These are phyloP conservation scores for Cladorrhinum sp. DNA, from an alignment of 2,329 filamentous ascomycete genomes.

Conservation along the genomic window DNA sequence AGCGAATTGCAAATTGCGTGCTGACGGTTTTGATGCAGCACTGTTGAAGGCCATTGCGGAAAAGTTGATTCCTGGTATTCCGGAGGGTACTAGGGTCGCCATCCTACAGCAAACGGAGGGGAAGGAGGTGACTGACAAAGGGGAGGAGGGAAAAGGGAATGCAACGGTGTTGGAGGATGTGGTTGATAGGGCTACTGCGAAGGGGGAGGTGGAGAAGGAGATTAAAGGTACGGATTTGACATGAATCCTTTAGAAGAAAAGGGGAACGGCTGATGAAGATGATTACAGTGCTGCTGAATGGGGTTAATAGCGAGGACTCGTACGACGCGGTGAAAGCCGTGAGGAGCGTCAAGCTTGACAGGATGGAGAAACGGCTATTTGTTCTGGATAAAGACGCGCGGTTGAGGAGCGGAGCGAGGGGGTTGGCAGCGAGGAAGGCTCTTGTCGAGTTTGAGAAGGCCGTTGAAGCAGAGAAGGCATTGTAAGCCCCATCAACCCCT, in stretches of 20 bases:
- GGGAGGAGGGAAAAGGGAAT: slow-evolving; percentile 12
- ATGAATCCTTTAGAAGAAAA: neutral
- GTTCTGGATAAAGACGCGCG: slow-evolving; percentile 70
- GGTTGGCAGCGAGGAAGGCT: slow-evolving; percentile 71
- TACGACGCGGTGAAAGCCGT: slow-evolving; percentile 58
- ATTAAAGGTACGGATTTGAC: slow-evolving; percentile 48
- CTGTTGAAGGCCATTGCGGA: slow-evolving; percentile 72
- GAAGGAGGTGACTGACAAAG: slow-evolving; percentile 31
- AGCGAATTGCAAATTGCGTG: too few species aligned
- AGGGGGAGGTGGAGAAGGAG: slow-evolving; percentile 57
- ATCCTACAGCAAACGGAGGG: slow-evolving; percentile 65
- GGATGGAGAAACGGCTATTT: slow-evolving; percentile 61
- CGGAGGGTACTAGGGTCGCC: slow-evolving; percentile 60
- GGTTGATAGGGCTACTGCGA: slow-evolving; percentile 57
- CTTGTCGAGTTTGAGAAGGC: slow-evolving; percentile 65
- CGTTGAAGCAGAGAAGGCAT: slow-evolving; percentile 52
- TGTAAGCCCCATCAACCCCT: neutral
- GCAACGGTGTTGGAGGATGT: slow-evolving; percentile 63
- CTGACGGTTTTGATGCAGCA: slow-evolving; percentile 44
- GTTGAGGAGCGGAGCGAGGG: slow-evolving; percentile 70
- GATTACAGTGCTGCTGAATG: slow-evolving; percentile 31
- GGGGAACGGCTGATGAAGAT: too few species aligned
- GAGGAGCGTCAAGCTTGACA: slow-evolving; percentile 59
- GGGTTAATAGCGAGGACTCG: slow-evolving; percentile 56
- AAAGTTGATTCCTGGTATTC: slow-evolving; percentile 74